Evolutionary conservation across 371 early-diverging fungal species (phyloP).

Genomic region (Lichtheimia ornata): DNA sequence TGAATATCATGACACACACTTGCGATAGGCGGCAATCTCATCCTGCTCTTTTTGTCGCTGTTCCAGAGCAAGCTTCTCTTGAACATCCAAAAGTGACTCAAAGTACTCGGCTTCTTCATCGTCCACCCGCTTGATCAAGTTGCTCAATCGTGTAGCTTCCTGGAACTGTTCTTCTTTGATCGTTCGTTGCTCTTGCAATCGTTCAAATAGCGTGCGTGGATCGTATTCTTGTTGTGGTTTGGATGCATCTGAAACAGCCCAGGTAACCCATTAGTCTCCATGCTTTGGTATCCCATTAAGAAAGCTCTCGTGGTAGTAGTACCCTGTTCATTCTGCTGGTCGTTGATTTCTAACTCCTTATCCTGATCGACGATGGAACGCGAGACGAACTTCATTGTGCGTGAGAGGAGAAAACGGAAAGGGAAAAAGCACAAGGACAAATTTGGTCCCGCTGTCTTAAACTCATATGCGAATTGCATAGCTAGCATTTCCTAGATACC

Average conservation of each 20-base stretch:
- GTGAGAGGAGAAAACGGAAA: too few species aligned
- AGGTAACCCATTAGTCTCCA: neutral
- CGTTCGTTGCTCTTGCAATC: conserved; percentile 72
- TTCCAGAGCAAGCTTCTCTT: conserved; percentile 52
- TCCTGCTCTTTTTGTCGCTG: conserved; percentile 55
- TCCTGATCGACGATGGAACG: conserved; percentile 32
- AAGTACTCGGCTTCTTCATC: conserved; percentile 80
- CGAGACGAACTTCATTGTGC: conserved; percentile 31
- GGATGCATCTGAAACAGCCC: neutral
- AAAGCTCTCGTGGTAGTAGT: neutral
- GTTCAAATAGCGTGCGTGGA: conserved; percentile 80
- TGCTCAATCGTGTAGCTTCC: conserved; percentile 70
- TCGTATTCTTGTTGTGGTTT: conserved; percentile 62
- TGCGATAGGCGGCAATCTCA: conserved; percentile 65
- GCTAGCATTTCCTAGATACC: too few species aligned
- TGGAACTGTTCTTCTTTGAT: conserved; percentile 69
- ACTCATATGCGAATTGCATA: too few species aligned
- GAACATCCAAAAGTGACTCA: conserved; percentile 59
- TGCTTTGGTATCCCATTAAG: neutral
- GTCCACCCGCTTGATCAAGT: conserved; percentile 74
- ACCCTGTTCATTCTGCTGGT: neutral
- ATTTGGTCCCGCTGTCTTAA: too few species aligned
- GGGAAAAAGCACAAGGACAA: too few species aligned
- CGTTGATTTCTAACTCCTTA: conserved; percentile 22
- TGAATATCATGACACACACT: conserved; percentile 21